Conservation (phyloP, 176 grass and related monocot genomes). For the bread wheat (Triticum aestivum) region DNA sequence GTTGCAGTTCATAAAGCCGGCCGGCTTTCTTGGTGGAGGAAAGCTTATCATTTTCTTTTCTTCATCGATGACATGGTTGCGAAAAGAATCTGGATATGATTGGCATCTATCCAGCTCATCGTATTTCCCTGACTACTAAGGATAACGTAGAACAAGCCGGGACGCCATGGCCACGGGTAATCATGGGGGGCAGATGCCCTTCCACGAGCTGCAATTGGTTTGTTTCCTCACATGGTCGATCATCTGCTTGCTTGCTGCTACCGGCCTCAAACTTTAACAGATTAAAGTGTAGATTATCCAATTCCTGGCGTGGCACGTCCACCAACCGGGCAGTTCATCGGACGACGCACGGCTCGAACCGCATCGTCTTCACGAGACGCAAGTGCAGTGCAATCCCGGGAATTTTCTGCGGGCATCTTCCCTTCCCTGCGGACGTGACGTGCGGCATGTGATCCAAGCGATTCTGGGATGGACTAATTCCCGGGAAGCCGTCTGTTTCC, state of each 20-base stretch:
- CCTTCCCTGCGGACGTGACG: not conserved
- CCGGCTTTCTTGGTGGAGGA: not conserved
- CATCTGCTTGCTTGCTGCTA: no score
- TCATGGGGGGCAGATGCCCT: no score
- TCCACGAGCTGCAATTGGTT: no score
- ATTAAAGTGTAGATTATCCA: not conserved
- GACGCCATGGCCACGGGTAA: no score
- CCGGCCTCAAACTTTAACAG: no score
- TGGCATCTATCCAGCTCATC: no score
- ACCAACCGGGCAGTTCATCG: not conserved
- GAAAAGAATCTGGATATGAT: no score
- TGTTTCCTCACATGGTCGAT: no score
- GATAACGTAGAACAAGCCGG: no score
- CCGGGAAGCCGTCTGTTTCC: not conserved
- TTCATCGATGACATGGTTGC: not conserved
- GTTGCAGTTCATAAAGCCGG: not conserved
- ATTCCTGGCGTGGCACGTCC: not conserved
- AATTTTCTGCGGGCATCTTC: not conserved
- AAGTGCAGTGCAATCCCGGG: no score
- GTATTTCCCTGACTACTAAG: no score
- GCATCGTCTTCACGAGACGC: slow-evolving; percentile 11
- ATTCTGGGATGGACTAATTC: not conserved
- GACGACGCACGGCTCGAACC: not conserved
- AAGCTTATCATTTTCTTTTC: no score
- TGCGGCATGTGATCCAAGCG: not conserved